phyloP scores from a whole-genome alignment of 495 filamentous ascomycete species.

The Peziza echinospora region DNA sequence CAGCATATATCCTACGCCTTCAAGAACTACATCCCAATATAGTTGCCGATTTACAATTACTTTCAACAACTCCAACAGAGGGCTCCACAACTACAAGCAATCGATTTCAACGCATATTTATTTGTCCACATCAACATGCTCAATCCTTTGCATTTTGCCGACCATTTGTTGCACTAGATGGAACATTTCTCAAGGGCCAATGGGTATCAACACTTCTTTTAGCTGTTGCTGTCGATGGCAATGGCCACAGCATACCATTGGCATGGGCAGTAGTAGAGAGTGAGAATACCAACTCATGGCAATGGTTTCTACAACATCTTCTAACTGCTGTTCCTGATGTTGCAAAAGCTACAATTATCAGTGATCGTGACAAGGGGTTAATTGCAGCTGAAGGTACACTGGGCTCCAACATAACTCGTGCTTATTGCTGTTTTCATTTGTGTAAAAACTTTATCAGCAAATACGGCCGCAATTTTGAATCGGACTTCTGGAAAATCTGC shows the following conservation, averaged over 20 bases:
- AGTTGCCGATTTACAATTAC: too few relatives aligned
- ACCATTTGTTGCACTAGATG: constrained; percentile 4
- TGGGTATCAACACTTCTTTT: constrained; percentile 1
- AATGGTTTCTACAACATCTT: constrained; percentile 4
- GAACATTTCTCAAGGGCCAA: constrained; percentile 1
- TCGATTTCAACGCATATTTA: constrained; percentile 4
- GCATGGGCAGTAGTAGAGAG: constrained; percentile 6
- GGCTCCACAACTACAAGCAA: too few relatives aligned
- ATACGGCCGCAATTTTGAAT: neutral
- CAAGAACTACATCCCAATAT: too few relatives aligned
- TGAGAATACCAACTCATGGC: constrained; percentile 3
- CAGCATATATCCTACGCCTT: too few relatives aligned
- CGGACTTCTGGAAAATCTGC: neutral
- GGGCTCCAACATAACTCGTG: neutral
- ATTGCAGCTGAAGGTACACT: neutral
- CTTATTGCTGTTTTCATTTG: neutral
- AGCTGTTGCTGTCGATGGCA: constrained; percentile 5
- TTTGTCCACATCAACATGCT: neutral
- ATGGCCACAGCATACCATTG: neutral
- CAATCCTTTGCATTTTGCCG: neutral
- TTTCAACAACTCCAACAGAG: too few relatives aligned
- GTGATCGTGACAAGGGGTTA: constrained; percentile 4
- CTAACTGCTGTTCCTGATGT: neutral
- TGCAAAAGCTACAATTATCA: neutral
- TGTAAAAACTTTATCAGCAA: neutral